phyloP scores from a whole-genome alignment of 225 moss, liverwort and hornwort species.

The Physcomitrium patens region DNA sequence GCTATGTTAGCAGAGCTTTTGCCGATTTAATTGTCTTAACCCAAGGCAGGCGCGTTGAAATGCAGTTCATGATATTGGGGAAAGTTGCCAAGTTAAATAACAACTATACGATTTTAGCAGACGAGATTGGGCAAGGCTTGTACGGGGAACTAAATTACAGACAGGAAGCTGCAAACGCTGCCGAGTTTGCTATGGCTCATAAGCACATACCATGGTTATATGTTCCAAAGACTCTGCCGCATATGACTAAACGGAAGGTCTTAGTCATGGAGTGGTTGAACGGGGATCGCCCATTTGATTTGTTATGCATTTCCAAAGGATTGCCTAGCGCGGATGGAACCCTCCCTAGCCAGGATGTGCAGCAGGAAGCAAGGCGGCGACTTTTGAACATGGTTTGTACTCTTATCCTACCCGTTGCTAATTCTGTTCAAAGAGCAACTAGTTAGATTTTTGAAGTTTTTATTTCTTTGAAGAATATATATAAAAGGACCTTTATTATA shows the following conservation, averaged over 20 bases:
- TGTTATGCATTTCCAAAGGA: conserved; percentile 73
- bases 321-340: conserved; percentile 48
- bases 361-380: conserved; percentile 65
- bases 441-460: not conserved
- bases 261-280: conserved; percentile 96
- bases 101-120: conserved; percentile 82
- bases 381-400: conserved; percentile 79
- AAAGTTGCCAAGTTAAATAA: conserved; percentile 77
- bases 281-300: conserved; percentile 82
- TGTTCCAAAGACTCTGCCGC: conserved; percentile 66
- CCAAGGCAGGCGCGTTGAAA: conserved; percentile 22
- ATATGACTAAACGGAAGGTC: conserved; percentile 72
- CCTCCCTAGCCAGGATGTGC: conserved; percentile 52
- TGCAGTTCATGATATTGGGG: conserved; percentile 75
- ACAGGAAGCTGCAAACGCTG: conserved; percentile 81
- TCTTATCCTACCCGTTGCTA: not conserved
- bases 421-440: conserved; percentile 9
- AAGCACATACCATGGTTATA: conserved; percentile 69
- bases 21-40: conserved; percentile 11
- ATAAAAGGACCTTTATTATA: no score
- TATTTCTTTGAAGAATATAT: not conserved
- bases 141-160: conserved; percentile 95
- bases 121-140: conserved; percentile 90
- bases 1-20: not conserved
- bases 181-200: conserved; percentile 66